Evolutionary conservation across 805 yeast genomes (phyloP).

Genomic region (Candida michaelii): DNA sequence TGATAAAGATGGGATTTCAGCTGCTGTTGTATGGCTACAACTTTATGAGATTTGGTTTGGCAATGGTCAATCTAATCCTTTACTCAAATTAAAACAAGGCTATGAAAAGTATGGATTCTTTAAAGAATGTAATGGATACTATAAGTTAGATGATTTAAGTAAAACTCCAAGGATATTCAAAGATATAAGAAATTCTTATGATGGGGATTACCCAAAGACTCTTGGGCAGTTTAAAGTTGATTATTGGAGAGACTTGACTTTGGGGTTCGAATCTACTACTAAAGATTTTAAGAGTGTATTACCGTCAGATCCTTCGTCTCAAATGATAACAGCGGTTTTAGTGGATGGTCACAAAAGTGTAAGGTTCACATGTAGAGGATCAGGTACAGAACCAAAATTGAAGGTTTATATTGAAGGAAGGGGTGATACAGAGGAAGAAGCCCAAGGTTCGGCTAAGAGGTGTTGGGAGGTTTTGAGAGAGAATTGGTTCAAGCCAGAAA

Average conservation of each 20-base stretch:
- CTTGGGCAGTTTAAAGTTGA: constrained; percentile 61
- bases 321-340: constrained; percentile 79
- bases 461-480: constrained; percentile 62
- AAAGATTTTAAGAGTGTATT: constrained; percentile 55
- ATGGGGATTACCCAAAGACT: constrained; percentile 36
- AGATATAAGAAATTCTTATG: constrained; percentile 42
- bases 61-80: constrained; percentile 30
- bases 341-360: constrained; percentile 26
- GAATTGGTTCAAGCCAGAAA: constrained; percentile 15
- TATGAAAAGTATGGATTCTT: constrained; percentile 72
- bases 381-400: constrained; percentile 95
- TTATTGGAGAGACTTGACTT: constrained; percentile 81
- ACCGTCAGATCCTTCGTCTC: constrained; percentile 71
- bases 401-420: constrained; percentile 87
- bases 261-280: constrained; percentile 76
- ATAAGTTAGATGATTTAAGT: constrained; percentile 55
- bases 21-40: constrained; percentile 73
- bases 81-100: constrained; percentile 56
- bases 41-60: constrained; percentile 56
- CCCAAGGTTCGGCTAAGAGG: constrained; percentile 51
- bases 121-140: constrained; percentile 87
- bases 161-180: constrained; percentile 57
- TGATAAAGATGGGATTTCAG: constrained; percentile 92
- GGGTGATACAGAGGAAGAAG: constrained; percentile 46
- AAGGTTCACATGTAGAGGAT: constrained; percentile 85